phyloP scores from a whole-genome alignment of 2,329 filamentous ascomycete species.

The Colletotrichum tamarilloi region DNA sequence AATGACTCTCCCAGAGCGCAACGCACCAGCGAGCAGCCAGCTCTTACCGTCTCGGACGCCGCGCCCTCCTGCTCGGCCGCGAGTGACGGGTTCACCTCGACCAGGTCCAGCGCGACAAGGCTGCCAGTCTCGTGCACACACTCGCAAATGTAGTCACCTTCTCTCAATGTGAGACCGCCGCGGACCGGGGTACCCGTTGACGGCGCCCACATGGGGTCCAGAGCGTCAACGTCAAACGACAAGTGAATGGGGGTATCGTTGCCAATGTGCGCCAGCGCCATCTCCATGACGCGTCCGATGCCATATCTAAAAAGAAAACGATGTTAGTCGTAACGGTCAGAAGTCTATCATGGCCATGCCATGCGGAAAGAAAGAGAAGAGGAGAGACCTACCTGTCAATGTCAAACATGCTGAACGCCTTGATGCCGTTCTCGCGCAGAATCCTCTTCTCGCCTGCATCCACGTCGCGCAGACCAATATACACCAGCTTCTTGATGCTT shows the following conservation, averaged over 20 bases:
- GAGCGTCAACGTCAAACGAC: conserved; percentile 95
- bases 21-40: conserved; percentile 89
- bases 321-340: not conserved
- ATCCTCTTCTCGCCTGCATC: conserved; percentile 95
- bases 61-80: conserved; percentile 70
- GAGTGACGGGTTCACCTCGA: conserved; percentile 83
- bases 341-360: too few species aligned
- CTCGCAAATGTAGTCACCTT: conserved; percentile 97
- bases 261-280: conserved; percentile 97
- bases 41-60: conserved; percentile 86
- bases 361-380: not conserved
- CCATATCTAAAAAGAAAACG: conserved; percentile 65
- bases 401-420: conserved; percentile 98
- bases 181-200: conserved; percentile 95
- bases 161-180: conserved; percentile 90
- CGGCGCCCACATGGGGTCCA: conserved; percentile 96
- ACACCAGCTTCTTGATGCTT: conserved; percentile 88
- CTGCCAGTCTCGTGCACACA: conserved; percentile 83
- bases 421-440: conserved; percentile 87
- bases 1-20: conserved; percentile 94
- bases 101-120: conserved; percentile 82
- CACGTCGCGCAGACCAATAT: conserved; percentile 94
- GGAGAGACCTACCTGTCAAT: conserved; percentile 72
- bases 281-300: conserved; percentile 95
- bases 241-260: conserved; percentile 95